Evolutionary conservation across 805 yeast species (phyloP).

Genomic region (Hanseniaspora vineae): DNA sequence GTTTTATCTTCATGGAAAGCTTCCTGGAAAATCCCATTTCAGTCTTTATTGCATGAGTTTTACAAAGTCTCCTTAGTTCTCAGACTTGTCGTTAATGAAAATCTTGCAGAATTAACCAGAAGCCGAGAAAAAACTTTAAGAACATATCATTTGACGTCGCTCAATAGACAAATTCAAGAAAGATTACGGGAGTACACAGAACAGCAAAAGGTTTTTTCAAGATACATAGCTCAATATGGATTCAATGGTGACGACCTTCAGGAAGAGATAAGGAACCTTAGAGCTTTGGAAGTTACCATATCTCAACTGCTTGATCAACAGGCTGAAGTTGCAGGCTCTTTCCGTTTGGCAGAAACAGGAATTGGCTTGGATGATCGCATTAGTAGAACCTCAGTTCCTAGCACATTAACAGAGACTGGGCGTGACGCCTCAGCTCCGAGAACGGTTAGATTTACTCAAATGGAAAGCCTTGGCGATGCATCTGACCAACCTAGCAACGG

Average conservation of each 20-base stretch:
- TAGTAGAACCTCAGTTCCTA: too few species aligned
- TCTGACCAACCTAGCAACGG: neutral
- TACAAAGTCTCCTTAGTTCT: conserved; percentile 21
- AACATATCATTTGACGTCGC: conserved; percentile 10
- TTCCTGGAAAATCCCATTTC: conserved; percentile 16
- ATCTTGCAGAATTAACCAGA: conserved; percentile 21
- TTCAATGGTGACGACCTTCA: neutral
- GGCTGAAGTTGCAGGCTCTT: too few species aligned
- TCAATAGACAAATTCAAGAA: neutral
- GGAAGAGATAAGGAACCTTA: conserved; percentile 6
- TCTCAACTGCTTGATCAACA: neutral
- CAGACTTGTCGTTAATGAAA: conserved; percentile 21
- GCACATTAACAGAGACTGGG: too few species aligned
- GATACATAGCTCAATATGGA: neutral
- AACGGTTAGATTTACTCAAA: too few species aligned
- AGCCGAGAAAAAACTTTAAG: conserved; percentile 21
- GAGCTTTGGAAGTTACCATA: neutral
- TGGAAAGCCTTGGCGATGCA: neutral
- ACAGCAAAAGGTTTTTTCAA: neutral
- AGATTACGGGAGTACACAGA: neutral
- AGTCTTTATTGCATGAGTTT: conserved; percentile 16
- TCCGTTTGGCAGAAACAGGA: too few species aligned
- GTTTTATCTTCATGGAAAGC: conserved; percentile 20
- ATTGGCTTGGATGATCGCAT: too few species aligned
- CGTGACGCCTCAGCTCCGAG: too few species aligned